Conservation (phyloP, 1,284 basidiomycete species). For the Trichosporon asahii region DNA sequence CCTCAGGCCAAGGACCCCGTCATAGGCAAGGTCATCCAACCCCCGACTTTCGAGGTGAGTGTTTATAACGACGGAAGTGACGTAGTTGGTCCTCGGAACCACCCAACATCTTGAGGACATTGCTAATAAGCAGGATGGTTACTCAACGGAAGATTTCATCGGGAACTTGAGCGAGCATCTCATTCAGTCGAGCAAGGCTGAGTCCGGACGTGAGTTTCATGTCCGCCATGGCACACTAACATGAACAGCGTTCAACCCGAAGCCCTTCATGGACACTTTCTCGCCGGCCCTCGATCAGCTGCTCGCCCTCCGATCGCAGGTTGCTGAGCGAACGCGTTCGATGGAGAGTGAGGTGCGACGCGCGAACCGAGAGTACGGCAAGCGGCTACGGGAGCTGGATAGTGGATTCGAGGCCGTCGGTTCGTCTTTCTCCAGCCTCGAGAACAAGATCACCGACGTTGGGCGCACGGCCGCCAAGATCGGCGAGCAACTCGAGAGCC, state of each 20-base stretch:
- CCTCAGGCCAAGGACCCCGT: conserved; percentile 53
- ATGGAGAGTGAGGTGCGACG: conserved; percentile 88
- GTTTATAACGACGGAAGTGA: background rate
- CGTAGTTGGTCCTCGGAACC: background rate
- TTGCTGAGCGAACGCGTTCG: conserved; percentile 80
- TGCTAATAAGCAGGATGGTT: conserved; percentile 65
- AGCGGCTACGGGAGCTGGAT: conserved; percentile 86
- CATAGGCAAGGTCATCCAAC: conserved; percentile 62
- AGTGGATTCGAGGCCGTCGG: conserved; percentile 88
- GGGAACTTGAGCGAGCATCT: conserved; percentile 78
- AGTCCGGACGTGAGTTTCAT: conserved; percentile 67
- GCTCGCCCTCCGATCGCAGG: conserved; percentile 77
- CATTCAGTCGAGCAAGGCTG: conserved; percentile 74
- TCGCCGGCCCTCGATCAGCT: conserved; percentile 85
- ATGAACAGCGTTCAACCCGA: conserved; percentile 78
- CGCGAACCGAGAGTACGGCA: conserved; percentile 89
- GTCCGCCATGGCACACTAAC: background rate
- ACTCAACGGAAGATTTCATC: conserved; percentile 87
- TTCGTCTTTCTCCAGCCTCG: conserved; percentile 77
- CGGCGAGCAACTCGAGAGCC: conserved; percentile 92
- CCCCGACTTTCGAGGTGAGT: conserved; percentile 65
- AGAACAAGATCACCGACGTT: conserved; percentile 84
- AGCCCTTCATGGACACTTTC: conserved; percentile 87
- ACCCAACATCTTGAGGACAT: background rate
- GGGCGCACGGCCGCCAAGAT: conserved; percentile 92